Percentiles rank a stretch among this genome's conserved stretches.
Conservation (phyloP, 768 basidiomycete species). For the Crepidotus variabilis region DNA sequence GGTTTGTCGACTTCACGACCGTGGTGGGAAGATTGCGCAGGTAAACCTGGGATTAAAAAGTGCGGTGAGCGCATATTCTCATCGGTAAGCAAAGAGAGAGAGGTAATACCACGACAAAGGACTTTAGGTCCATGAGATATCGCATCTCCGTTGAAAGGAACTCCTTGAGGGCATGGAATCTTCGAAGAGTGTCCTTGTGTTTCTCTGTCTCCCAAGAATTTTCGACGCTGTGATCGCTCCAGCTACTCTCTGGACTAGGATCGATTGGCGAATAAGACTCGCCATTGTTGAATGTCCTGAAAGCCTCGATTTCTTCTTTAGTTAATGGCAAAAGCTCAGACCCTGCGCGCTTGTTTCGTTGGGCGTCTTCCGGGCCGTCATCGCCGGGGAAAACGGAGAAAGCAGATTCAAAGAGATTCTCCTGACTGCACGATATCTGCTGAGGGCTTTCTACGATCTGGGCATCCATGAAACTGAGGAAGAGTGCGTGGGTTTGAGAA, state of each 20-base stretch:
- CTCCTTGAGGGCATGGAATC: constrained; percentile 79
- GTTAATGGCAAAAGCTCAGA: not conserved
- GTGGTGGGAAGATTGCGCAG: constrained; percentile 54
- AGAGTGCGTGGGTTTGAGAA: constrained; percentile 22
- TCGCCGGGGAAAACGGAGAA: not conserved
- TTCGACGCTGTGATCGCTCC: constrained; percentile 23
- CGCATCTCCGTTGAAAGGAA: constrained; percentile 80
- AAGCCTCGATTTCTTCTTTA: no score
- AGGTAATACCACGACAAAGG: constrained; percentile 71
- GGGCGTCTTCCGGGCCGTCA: constrained; percentile 23
- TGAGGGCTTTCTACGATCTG: constrained; percentile 14
- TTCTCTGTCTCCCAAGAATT: constrained; percentile 27
- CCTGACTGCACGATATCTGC: constrained; percentile 5
- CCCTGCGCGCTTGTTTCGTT: constrained; percentile 11
- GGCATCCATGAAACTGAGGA: constrained; percentile 12
- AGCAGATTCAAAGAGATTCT: no score
- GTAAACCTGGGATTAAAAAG: constrained; percentile 50
- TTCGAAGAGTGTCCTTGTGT: constrained; percentile 44
- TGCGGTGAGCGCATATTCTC: constrained; percentile 2
- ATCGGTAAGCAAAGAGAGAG: constrained; percentile 4
- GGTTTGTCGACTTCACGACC: constrained; percentile 34
- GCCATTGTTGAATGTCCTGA: no score
- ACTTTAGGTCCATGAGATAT: constrained; percentile 76
- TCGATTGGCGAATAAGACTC: no score
- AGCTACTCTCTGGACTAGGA: not conserved